Evolutionary conservation across 352 stramenopile species (phyloP), one percentile per base, ranked within the genome.

Genomic region (Phytophthora hibernalis): DNA sequence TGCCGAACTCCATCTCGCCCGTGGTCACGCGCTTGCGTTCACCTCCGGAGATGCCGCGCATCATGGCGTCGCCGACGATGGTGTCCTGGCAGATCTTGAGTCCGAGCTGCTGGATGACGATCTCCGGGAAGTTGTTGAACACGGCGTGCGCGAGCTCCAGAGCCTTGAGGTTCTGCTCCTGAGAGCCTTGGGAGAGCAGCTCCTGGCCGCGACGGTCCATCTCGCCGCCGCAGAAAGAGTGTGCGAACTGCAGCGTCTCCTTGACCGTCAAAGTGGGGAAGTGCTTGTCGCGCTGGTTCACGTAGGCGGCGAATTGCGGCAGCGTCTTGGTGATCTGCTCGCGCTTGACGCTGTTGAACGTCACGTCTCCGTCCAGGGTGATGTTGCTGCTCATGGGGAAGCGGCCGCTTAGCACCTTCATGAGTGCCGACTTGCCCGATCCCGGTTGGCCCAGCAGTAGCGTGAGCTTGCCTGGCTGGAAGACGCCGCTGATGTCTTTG

Each of bases 1-100:
- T 69, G 37, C 75, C 73, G 52, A 91, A 82, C 47, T 95, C 68
- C 80, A 98, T 98, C 75, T 91, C 79, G n/a, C 80, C 82, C 2
- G 70, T 78, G 3, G 82, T 90, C 37, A 91, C 79, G 18, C 82
- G 79, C 62, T 87, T 87, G 33, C 77, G 67, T 33, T 91, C 79
- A 5, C 82, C 82, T 20, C 82, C 82, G 3, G 79, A 89, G 30
- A 91, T 70, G n/a, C 82, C 82, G 18, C 80, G 72, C 7, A 77
- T 40, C 44, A 88, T 72, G 13, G 47, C 64, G 55, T 88, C 54
- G 3, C 80, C 80, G 2, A 89, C 70, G 30, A 89, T 83, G 40
- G 79, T 88, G 56, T 87, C 43, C 37, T 74, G 51, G 28, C 68
- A 76, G 24, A 76, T 76, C 35, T 57, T 43, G 13, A 88, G 72